Evolutionary conservation across 2,329 filamentous ascomycete species (phyloP).

Genomic region (Aspergillus thermomutatus): DNA sequence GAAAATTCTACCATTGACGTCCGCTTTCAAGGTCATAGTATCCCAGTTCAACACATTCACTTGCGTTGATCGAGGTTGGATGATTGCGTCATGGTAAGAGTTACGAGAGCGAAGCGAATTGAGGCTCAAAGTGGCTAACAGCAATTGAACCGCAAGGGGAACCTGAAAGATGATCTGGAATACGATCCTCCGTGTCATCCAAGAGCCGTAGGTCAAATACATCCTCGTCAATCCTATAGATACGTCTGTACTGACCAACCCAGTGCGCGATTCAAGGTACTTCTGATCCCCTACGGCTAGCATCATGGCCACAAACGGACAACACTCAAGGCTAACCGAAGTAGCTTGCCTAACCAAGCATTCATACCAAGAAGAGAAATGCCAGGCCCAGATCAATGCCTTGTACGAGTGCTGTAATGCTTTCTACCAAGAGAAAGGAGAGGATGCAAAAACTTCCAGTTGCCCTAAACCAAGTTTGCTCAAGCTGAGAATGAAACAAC

Average conservation of each 20-base stretch:
- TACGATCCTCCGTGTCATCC: constrained; percentile 80
- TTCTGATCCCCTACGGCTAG: constrained; percentile 7
- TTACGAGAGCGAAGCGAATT: not conserved
- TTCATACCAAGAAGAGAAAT: constrained; percentile 81
- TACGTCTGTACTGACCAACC: constrained; percentile 8
- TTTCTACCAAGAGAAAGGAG: constrained; percentile 78
- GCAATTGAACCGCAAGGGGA: constrained; percentile 25
- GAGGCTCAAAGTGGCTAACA: not conserved
- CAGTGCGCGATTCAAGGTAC: constrained; percentile 89
- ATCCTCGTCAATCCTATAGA: not conserved
- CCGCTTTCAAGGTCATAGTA: not conserved
- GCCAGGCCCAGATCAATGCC: constrained; percentile 72
- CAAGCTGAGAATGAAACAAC: constrained; percentile 80
- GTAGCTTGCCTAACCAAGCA: constrained; percentile 81
- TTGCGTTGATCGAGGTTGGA: not conserved
- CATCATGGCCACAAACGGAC: not conserved
- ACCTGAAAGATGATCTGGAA: constrained; percentile 66
- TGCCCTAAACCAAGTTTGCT: constrained; percentile 82
- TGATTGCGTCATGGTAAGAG: constrained; percentile 29
- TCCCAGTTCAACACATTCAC: not conserved
- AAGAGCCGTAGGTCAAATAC: constrained; percentile 62
- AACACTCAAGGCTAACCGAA: not conserved
- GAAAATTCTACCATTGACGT: not conserved
- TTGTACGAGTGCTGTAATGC: constrained; percentile 90
- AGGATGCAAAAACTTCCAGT: constrained; percentile 71